Evolutionary conservation across 2,329 filamentous ascomycete species (phyloP).

Genomic region (Ascochyta pisi): DNA sequence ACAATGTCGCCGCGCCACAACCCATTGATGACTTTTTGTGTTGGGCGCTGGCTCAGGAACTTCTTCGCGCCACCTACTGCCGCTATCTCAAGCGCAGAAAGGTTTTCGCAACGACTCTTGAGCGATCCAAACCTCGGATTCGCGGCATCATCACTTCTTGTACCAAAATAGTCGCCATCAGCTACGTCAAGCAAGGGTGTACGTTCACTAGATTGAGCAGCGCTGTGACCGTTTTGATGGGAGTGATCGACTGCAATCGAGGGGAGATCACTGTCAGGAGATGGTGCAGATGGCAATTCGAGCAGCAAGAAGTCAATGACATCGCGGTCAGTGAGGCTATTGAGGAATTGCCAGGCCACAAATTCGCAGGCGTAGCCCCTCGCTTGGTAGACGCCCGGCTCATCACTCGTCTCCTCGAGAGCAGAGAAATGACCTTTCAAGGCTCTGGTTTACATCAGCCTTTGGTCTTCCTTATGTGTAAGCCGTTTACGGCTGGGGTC

Average conservation of each 20-base stretch:
- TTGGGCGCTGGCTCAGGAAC: conserved; percentile 79
- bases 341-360: conserved; percentile 79
- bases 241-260: conserved; percentile 9
- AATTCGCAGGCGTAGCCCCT: conserved; percentile 79
- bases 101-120: conserved; percentile 74
- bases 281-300: conserved; percentile 63
- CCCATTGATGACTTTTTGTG: conserved; percentile 82
- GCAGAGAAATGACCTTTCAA: conserved; percentile 76
- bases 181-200: conserved; percentile 35
- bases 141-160: conserved; percentile 37
- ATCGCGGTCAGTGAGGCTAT: conserved; percentile 73
- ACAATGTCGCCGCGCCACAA: conserved; percentile 85
- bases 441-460: conserved; percentile 58
- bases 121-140: conserved; percentile 63
- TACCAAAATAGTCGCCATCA: conserved; percentile 34
- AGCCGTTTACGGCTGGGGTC: neutral
- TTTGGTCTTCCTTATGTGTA: neutral
- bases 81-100: conserved; percentile 89
- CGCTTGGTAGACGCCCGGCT: conserved; percentile 71
- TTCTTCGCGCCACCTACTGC: conserved; percentile 82
- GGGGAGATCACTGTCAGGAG: conserved; percentile 22
- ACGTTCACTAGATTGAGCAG: conserved; percentile 26
- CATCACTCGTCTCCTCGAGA: conserved; percentile 62
- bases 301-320: conserved; percentile 77
- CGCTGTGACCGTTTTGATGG: conserved; percentile 22